Evolutionary conservation across 1,139 yeast genomes (phyloP).

Genomic region (Lodderomyces oxycetoniae): DNA sequence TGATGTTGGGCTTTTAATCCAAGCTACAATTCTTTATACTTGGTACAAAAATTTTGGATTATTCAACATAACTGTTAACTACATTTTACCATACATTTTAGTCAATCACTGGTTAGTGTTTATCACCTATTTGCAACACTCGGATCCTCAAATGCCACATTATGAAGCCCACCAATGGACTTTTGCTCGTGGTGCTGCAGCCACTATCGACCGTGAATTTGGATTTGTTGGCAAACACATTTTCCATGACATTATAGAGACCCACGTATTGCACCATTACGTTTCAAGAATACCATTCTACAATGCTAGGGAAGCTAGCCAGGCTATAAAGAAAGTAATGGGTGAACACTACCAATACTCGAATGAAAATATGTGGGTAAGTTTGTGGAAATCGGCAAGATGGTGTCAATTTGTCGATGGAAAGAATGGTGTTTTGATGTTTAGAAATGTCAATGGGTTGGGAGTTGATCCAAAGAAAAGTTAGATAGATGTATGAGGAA

Average conservation of each 20-base stretch:
- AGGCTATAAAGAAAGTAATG: slow-evolving; percentile 56
- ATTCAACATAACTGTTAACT: slow-evolving; percentile 46
- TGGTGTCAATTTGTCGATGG: slow-evolving; percentile 59
- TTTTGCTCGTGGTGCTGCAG: slow-evolving; percentile 64
- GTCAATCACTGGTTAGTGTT: slow-evolving; percentile 65
- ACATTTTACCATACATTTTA: slow-evolving; percentile 53
- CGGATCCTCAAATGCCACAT: slow-evolving; percentile 56
- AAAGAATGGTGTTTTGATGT: slow-evolving; percentile 57
- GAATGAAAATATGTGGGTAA: slow-evolving; percentile 54
- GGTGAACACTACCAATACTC: slow-evolving; percentile 51
- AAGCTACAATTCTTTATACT: slow-evolving; percentile 38
- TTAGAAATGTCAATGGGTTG: slow-evolving; percentile 48
- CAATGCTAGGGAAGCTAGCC: slow-evolving; percentile 57
- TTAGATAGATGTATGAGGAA: slow-evolving; percentile 4
- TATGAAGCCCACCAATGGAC: slow-evolving; percentile 56
- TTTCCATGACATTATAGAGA: slow-evolving; percentile 62
- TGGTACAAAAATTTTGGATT: slow-evolving; percentile 47
- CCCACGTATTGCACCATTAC: slow-evolving; percentile 61
- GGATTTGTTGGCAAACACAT: slow-evolving; percentile 56
- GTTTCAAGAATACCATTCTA: slow-evolving; percentile 61
- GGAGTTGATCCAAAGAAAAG: slow-evolving; percentile 40
- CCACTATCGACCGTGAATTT: slow-evolving; percentile 58
- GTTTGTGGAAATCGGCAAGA: slow-evolving; percentile 55
- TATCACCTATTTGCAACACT: slow-evolving; percentile 58
- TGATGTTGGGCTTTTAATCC: slow-evolving; percentile 48